Conservation (phyloP, 441 rosid genomes). For the Melastoma candidum region DNA sequence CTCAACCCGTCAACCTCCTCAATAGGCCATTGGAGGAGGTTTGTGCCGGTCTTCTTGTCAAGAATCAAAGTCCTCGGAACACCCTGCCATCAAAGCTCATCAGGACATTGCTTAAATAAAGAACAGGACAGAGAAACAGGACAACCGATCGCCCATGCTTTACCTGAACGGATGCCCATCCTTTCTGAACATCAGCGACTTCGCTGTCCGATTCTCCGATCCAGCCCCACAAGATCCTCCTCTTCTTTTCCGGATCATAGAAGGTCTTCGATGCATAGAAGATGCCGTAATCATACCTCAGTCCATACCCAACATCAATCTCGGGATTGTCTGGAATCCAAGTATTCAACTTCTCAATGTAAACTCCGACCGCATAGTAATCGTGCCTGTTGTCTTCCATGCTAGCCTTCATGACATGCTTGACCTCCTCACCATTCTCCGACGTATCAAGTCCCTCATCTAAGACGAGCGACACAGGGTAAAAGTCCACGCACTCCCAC, state of each 20-base stretch:
- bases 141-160: background rate
- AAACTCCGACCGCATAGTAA: conserved; percentile 77
- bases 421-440: conserved; percentile 45
- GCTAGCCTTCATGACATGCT: conserved; percentile 80
- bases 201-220: conserved; percentile 78
- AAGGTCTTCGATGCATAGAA: conserved; percentile 93
- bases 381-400: conserved; percentile 72
- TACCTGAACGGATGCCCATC: conserved; percentile 98
- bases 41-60: conserved; percentile 59
- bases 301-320: conserved; percentile 76
- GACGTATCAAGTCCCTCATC: conserved; percentile 71
- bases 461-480: conserved; percentile 40
- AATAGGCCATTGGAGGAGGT: conserved; percentile 86
- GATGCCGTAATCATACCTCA: conserved; percentile 77
- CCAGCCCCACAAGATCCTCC: conserved; percentile 94
- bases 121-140: background rate
- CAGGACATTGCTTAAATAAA: background rate
- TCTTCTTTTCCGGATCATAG: conserved; percentile 50
- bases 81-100: conserved; percentile 25
- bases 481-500: conserved; percentile 98
- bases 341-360: conserved; percentile 35
- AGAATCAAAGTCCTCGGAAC: conserved; percentile 67
- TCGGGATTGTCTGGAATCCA: conserved; percentile 67
- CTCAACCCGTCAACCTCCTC: conserved; percentile 73
- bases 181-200: conserved; percentile 65